phyloP scores from a whole-genome alignment of 2,329 filamentous ascomycete species.

The Diaporthe ampelina region DNA sequence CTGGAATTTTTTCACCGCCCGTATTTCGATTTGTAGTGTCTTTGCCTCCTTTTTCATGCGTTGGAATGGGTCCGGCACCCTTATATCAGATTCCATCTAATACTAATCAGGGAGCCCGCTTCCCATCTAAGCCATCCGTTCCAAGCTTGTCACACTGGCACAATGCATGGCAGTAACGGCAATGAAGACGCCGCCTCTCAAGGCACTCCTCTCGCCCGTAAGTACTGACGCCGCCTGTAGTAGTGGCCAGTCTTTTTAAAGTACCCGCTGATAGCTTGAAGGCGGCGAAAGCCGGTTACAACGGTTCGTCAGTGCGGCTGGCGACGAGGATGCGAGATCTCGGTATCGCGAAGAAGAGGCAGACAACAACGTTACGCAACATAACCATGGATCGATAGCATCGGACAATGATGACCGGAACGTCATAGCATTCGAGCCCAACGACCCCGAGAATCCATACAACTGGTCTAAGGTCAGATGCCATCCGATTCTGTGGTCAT shows the following conservation, averaged over 20 bases:
- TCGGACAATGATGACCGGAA: constrained; percentile 48
- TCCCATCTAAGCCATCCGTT: background rate
- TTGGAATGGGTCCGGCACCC: constrained; percentile 16
- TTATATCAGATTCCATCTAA: background rate
- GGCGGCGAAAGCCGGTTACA: constrained; percentile 35
- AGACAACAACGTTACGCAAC: constrained; percentile 50
- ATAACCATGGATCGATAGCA: constrained; percentile 48
- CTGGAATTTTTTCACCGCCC: background rate
- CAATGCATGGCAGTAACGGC: constrained; percentile 21
- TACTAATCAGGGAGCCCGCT: background rate
- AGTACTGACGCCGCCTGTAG: background rate
- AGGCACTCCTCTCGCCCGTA: constrained; percentile 27
- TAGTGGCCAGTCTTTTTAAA: background rate
- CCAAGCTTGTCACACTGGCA: background rate
- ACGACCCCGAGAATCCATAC: constrained; percentile 67
- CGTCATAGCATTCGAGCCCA: constrained; percentile 60
- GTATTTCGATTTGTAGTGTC: background rate
- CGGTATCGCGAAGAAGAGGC: constrained; percentile 59
- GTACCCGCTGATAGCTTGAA: background rate
- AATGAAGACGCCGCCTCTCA: background rate
- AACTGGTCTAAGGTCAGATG: constrained; percentile 60
- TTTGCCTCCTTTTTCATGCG: background rate
- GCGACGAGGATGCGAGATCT: constrained; percentile 57
- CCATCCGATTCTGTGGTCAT: background rate
- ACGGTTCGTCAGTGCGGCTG: constrained; percentile 46